Percentiles rank a stretch among this genome's conserved stretches.
Evolutionary conservation across 257 asterid species (phyloP).

Genomic region (Rubia yunnanensis): DNA sequence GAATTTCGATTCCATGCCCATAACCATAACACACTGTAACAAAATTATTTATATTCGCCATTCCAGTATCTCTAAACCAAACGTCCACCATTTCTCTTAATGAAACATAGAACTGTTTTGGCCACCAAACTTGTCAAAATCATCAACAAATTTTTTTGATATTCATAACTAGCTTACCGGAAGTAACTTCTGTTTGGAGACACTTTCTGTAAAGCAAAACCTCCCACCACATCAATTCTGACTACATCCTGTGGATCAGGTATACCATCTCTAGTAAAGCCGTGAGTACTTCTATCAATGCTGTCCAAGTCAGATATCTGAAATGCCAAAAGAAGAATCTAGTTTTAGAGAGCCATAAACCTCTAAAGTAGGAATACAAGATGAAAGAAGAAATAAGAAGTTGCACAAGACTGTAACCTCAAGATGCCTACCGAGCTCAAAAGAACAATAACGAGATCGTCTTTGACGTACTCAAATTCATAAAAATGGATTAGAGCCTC

Average conservation of each 20-base stretch:
- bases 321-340: slow-evolving; percentile 3
- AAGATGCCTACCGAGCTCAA: slow-evolving; percentile 55
- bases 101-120: not conserved
- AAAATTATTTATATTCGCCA: too few species aligned
- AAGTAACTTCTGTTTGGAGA: slow-evolving; percentile 57
- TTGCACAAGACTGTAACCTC: not conserved
- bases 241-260: slow-evolving; percentile 60
- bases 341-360: not conserved
- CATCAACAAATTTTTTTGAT: not conserved
- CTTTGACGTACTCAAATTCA: slow-evolving; percentile 64
- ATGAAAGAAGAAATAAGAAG: not conserved
- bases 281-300: slow-evolving; percentile 46
- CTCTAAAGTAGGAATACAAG: not conserved
- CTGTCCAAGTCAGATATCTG: slow-evolving; percentile 68
- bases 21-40: too few species aligned
- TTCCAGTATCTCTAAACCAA: too few species aligned
- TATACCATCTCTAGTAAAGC: slow-evolving; percentile 57
- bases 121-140: not conserved
- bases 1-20: too few species aligned
- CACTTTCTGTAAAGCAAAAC: slow-evolving; percentile 73
- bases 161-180: slow-evolving; percentile 33
- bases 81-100: not conserved
- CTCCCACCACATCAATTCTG: slow-evolving; percentile 78
- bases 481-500: slow-evolving; percentile 63
- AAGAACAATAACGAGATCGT: slow-evolving; percentile 66